phyloP scores from a whole-genome alignment of 805 yeast species.

The Monosporozyma yasuniensis region DNA sequence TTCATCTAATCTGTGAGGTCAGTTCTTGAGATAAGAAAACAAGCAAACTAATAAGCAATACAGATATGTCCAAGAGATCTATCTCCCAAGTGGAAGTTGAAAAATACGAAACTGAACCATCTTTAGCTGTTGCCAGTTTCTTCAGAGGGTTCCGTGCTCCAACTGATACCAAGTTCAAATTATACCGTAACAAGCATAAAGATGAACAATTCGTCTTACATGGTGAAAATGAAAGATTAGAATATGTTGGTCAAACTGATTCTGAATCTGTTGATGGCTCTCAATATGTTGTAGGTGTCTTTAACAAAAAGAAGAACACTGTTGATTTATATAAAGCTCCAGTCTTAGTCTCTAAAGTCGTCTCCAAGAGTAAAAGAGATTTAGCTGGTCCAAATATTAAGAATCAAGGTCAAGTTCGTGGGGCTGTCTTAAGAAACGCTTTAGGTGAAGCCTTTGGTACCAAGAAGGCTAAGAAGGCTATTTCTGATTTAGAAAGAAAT shows the following conservation, averaged over 20 bases:
- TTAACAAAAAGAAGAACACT: conserved; percentile 55
- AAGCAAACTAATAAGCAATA: background rate
- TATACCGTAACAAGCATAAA: conserved; percentile 41
- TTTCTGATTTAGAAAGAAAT: conserved; percentile 70
- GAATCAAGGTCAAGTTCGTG: conserved; percentile 40
- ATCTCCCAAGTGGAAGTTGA: conserved; percentile 9
- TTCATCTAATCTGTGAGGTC: too few species aligned
- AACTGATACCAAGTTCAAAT: conserved; percentile 47
- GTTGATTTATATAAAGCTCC: conserved; percentile 61
- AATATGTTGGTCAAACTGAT: conserved; percentile 53
- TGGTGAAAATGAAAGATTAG: conserved; percentile 68
- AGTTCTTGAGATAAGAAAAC: too few species aligned
- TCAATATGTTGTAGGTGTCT: conserved; percentile 66
- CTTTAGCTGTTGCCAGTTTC: conserved; percentile 57
- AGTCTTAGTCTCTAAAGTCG: conserved; percentile 51
- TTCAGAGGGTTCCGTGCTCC: conserved; percentile 70
- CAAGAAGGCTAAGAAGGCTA: conserved; percentile 87
- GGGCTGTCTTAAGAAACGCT: conserved; percentile 59
- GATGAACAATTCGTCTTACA: conserved; percentile 46
- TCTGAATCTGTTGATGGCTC: conserved; percentile 30
- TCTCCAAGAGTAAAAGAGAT: conserved; percentile 50
- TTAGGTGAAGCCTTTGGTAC: conserved; percentile 97
- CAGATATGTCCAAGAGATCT: conserved; percentile 8
- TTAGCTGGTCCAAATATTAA: conserved; percentile 56
- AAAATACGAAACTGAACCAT: conserved; percentile 27